A percentile compares a stretch with the other conserved stretches of the same genome.
Conservation (phyloP, 768 basidiomycete genomes). For the Lactarius pseudohatsudake region DNA sequence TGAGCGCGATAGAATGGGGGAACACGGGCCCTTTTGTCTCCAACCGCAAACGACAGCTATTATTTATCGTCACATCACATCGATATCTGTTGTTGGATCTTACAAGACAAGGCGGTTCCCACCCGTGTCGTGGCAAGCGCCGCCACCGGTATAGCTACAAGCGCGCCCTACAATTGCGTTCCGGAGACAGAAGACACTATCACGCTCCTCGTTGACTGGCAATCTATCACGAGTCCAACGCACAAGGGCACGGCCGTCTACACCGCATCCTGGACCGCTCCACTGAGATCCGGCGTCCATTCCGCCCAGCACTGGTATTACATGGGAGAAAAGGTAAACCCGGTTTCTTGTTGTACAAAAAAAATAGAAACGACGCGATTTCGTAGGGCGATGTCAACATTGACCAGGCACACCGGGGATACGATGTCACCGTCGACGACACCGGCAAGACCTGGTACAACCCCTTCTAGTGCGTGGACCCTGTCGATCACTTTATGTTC, state of each 20-base stretch:
- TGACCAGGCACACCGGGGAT: slow-evolving; percentile 93
- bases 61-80: slow-evolving; percentile 96
- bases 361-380: slow-evolving; percentile 1
- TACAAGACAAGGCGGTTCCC: slow-evolving; percentile 71
- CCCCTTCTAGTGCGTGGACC: slow-evolving; percentile 76
- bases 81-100: slow-evolving; percentile 84
- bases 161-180: slow-evolving; percentile 85
- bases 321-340: slow-evolving; percentile 80
- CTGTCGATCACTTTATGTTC: not conserved
- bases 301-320: slow-evolving; percentile 94
- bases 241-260: slow-evolving; percentile 88
- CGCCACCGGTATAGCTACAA: slow-evolving; percentile 86
- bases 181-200: slow-evolving; percentile 92
- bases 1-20: slow-evolving; percentile 29
- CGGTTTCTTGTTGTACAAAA: not conserved
- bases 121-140: slow-evolving; percentile 90
- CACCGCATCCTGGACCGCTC: slow-evolving; percentile 94
- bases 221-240: slow-evolving; percentile 68
- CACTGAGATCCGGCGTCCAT: slow-evolving; percentile 85
- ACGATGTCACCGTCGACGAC: slow-evolving; percentile 85
- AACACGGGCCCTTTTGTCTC: not conserved
- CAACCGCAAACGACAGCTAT: slow-evolving; percentile 51
- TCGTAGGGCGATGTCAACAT: slow-evolving; percentile 84
- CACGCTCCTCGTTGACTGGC: slow-evolving; percentile 93
- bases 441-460: slow-evolving; percentile 85